phyloP scores from a whole-genome alignment of 1,139 yeast species.

The Meyerozyma guilliermondii region DNA sequence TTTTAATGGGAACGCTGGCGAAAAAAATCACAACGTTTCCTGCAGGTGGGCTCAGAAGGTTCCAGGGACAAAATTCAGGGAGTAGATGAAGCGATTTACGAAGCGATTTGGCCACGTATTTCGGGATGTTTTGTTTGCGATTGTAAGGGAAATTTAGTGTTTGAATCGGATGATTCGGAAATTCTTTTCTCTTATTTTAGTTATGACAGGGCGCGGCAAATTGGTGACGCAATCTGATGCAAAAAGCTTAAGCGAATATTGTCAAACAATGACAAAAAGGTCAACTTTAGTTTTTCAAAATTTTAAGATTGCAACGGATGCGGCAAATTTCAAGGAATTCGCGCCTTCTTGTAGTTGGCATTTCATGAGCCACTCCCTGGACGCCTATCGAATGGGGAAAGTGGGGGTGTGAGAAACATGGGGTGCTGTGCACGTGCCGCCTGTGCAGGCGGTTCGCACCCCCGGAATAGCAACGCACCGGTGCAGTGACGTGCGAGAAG shows the following conservation, averaged over 20 bases:
- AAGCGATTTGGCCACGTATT: not conserved
- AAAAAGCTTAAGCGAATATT: not conserved
- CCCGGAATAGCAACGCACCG: not conserved
- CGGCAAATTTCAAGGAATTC: not conserved
- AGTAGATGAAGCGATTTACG: not conserved
- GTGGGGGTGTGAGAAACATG: not conserved
- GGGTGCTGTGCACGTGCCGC: constrained; percentile 1
- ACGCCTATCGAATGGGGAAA: not conserved
- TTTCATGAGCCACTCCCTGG: not conserved
- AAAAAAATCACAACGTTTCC: constrained; percentile 1
- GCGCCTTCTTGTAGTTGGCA: not conserved
- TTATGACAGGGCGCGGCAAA: not conserved
- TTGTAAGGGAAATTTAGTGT: too few relatives aligned
- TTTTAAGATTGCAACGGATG: not conserved
- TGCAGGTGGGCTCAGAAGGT: not conserved
- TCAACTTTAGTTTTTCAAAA: too few relatives aligned
- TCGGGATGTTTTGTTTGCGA: too few relatives aligned
- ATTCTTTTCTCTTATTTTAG: too few relatives aligned
- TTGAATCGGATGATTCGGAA: too few relatives aligned
- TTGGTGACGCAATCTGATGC: not conserved
- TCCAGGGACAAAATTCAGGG: not conserved
- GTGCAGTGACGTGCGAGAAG: not conserved
- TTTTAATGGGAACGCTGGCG: not conserved
- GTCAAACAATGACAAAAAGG: not conserved
- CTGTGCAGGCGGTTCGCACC: not conserved